Evolutionary conservation across 106 monocot species (phyloP).

Genomic region (Phalaenopsis aphrodite): DNA sequence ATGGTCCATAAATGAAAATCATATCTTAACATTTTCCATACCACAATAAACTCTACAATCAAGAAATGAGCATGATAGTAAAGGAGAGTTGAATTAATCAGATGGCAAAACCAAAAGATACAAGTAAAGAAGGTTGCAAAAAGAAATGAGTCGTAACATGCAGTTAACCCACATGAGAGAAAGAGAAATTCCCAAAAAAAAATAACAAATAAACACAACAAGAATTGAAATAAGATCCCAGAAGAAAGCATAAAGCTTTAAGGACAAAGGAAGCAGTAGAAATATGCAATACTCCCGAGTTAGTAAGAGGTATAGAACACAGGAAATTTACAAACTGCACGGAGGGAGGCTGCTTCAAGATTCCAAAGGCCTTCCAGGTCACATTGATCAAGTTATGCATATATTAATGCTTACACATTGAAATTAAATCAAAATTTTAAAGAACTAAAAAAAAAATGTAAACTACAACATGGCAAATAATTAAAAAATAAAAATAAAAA

Average conservation of each 20-base stretch:
- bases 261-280: background rate
- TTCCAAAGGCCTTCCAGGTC: background rate
- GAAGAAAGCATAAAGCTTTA: background rate
- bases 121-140: background rate
- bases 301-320: background rate
- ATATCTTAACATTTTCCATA: background rate
- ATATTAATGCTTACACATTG: background rate
- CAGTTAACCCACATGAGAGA: background rate
- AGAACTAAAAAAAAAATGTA: background rate
- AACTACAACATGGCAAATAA: slow-evolving; percentile 2
- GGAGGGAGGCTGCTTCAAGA: background rate
- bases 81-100: background rate
- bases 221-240: background rate
- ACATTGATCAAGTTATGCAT: background rate
- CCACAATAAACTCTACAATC: background rate
- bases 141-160: background rate
- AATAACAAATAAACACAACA: background rate
- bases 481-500: background rate
- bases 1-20: background rate
- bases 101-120: background rate
- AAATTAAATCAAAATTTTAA: background rate
- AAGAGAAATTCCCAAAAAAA: background rate
- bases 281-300: background rate
- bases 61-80: background rate
- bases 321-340: background rate